Base-by-base conservation (phyloP, 2,329 filamentous ascomycete genomes). In the Fusarium sp. region DNA sequence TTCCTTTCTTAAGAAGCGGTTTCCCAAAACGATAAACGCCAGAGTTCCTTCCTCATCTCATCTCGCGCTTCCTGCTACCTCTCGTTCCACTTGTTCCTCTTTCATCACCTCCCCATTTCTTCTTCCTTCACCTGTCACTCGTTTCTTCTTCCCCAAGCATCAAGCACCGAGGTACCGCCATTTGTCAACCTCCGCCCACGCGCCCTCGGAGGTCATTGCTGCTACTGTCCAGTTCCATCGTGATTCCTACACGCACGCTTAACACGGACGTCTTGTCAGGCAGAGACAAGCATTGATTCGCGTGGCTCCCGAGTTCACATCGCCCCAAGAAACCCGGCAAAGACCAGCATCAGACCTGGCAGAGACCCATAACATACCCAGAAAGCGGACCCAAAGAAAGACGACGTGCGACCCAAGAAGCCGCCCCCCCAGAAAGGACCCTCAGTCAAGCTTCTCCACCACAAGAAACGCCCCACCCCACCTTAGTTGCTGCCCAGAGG, bases 331-430 rank as follows among this genome's bases (percentile, higher is more conserved):
- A 53, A 69, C 58, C 63, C 67, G 13, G 61, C 55, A 36, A 38
- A 59, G 57, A 51, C 46, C 44, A 59, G 57, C 42, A 59, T 58
- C 38, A 49, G 49, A 58, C 65, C 65, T 57, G 60, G 67, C 38
- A 38, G 46, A 38, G 61, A 40, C 68, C 68, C 68, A 61, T 71
- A 55, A 18, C 54, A 68, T 58, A 70, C 68, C 67, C 62, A 69
- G 57, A 64, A 65, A 62, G 61, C 68, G 61, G 72, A 68, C 62
- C 64, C 68, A 72, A 62, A 54, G 50, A 72, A 64, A 64, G 67
- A 61, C 65, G 65, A 69, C 62, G 51, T 63, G 59, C 68, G 59
- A 60, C 54, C 61, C 60, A 59, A 67, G 62, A 62, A 63, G 64
- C 62, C 65, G 55, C 31, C 64, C 60, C 49, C 58, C 68, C 68